Evolutionary conservation across 108 stramenopile genomes (phyloP), one percentile per base, ranked within the genome.

Genomic region (Phaeodactylum tricornutum): DNA sequence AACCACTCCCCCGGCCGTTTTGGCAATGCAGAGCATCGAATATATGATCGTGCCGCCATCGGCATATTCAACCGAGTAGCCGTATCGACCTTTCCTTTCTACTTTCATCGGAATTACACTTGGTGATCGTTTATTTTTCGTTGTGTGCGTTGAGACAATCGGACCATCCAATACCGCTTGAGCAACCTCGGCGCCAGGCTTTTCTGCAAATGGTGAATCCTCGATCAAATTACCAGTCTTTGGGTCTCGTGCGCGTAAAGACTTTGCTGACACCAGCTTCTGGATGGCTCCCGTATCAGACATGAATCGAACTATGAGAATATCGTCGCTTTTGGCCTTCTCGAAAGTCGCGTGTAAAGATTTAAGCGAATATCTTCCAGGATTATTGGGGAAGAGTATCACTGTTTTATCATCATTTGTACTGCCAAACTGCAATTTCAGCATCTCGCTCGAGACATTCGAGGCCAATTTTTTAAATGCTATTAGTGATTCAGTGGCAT

Each of bases 21-120:
- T 55, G 12, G 74, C 80, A 33, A 92, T 64, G 24, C 75, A 72
- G 25, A 67, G 29, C 47, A 73, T 63, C 4, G 78, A 79, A 46
- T 93, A 93, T 20, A 93, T 93, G 37, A 79, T 69, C 17, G 72
- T 82, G 34, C 80, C 64, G 12, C 87, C 82, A 60, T 89, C 84
- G 11, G 75, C 74, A 87, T 87, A 93, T 42, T 66, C 61, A 12
- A 93, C 76, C 45, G 83, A 67, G 68, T 76, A 89, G 21, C 92
- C 92, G 29, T 89, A 86, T 30, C 62, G 64, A 12, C 79, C 84
- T 54, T 89, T 87, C 55, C 71, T 81, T 25, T 75, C 64, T 4
- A 88, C 31, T 40, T 30, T 77, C 2, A 59, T 68, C 8, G 82
- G 82, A 40, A 74, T 66, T 1, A 77, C 20, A 41, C 27, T 47